Evolutionary conservation across 352 stramenopile species (phyloP).

Genomic region (Blastocystis sp.): DNA sequence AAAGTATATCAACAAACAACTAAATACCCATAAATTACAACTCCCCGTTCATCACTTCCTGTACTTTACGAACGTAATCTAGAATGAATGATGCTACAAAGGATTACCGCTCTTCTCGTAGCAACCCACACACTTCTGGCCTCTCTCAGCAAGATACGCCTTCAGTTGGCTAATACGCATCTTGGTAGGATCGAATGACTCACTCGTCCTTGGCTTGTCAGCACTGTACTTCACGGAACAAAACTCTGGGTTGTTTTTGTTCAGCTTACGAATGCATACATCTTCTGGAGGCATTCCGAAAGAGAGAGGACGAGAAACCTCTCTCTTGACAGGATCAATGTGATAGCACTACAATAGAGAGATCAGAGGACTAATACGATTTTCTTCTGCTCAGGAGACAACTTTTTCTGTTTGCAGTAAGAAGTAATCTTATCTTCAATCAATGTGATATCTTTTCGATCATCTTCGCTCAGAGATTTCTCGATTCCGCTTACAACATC

Average conservation of each 20-base stretch:
- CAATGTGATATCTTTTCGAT: conserved; percentile 8
- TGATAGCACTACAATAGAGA: conserved; percentile 51
- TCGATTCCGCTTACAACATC: conserved; percentile 60
- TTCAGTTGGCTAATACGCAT: conserved; percentile 61
- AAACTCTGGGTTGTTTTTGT: conserved; percentile 61
- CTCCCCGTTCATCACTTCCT: conserved; percentile 51
- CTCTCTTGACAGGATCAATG: conserved; percentile 61
- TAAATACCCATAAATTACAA: conserved; percentile 28
- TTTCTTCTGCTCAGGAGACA: conserved; percentile 52
- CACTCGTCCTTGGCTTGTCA: neutral
- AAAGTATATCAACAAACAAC: neutral
- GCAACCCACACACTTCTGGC: conserved; percentile 47
- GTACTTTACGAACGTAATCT: conserved; percentile 60
- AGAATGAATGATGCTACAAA: neutral
- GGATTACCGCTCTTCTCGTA: conserved; percentile 60
- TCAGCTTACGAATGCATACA: conserved; percentile 61
- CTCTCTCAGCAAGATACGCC: conserved; percentile 39
- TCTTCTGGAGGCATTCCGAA: conserved; percentile 61
- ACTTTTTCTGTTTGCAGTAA: conserved; percentile 58
- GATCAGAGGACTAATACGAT: neutral
- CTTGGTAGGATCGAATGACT: conserved; percentile 18
- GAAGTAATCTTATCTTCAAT: conserved; percentile 56
- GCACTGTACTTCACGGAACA: conserved; percentile 55
- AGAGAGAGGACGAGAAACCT: conserved; percentile 53
- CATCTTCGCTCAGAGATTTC: conserved; percentile 36